Base-by-base conservation (phyloP, 2,329 filamentous ascomycete species). In the Colletotrichum karsti region DNA sequence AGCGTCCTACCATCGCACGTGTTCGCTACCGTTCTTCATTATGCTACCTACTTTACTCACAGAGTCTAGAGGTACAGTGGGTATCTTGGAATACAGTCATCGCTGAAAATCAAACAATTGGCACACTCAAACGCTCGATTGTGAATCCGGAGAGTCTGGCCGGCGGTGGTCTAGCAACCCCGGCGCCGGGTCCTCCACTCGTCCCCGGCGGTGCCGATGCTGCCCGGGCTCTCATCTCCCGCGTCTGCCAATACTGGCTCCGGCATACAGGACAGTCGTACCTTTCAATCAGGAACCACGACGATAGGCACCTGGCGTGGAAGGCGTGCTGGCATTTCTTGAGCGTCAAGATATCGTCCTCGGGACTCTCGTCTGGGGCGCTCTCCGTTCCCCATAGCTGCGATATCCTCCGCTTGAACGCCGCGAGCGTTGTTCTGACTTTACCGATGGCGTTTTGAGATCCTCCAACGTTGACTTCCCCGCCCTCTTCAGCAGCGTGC, bases 231-330 rank as follows among this genome's bases (percentile, higher is more conserved):
- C 39, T 69, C 28, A 28, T 70, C 15, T 67, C 53, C 20, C 59
- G 55, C 22, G 33, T 51, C 46, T 73, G 69, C 56, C 75, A 82
- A 65, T 81, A 83, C 7, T 65, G 70, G 10, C 71, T 72, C 20
- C 81, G 72, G 62, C 81, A 83, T 1, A 83, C 72, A 1, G 81
- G 81, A 37, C 81, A 83, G 30, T 78, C 74, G 58, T 77, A 76
- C 4, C 79, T 73, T 20, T 75, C 73, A 28, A 76, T 74, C 35
- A 81, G 63, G 56, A 81, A 81, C 81, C 81, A 83, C 0, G 75
- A 77, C 2, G 75, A 77, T 24, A 83, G 73, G 24, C 81, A 83
- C 7, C 74, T 75, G 5, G 77, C 75, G 69, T 83, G 81, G 59
- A 82, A 83, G 2, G 75, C 71, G 44, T 83, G 81, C 1, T 74